phyloP scores from a whole-genome alignment of 2,329 filamentous ascomycete species.

The Xylariaceae sp. region DNA sequence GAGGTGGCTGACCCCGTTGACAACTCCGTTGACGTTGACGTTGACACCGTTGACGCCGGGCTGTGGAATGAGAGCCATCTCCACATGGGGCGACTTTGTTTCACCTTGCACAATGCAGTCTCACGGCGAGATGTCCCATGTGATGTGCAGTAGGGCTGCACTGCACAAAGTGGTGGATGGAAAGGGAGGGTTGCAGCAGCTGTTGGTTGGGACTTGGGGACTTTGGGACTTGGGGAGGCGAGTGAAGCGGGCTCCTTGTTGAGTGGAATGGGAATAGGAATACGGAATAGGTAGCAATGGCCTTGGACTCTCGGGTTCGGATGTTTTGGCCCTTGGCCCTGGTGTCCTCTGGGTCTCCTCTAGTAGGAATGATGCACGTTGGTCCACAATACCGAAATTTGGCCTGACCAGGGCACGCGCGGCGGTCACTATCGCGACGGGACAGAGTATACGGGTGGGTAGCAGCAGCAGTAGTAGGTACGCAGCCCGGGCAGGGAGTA shows the following conservation, averaged over 20 bases:
- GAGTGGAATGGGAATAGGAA: neutral
- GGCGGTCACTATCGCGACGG: constrained; percentile 8
- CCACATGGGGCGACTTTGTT: constrained; percentile 15
- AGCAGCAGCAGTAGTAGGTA: constrained; percentile 6
- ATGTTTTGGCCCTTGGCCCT: neutral
- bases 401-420: constrained; percentile 7
- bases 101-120: constrained; percentile 3
- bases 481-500: neutral
- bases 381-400: constrained; percentile 17
- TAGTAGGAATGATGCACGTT: constrained; percentile 6
- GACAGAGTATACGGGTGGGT: too few relatives aligned
- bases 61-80: constrained; percentile 30
- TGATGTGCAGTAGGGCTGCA: constrained; percentile 12
- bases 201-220: neutral
- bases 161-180: neutral
- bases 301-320: neutral
- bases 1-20: constrained; percentile 27
- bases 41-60: constrained; percentile 23
- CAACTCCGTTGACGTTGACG: neutral
- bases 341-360: constrained; percentile 2
- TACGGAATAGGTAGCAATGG: neutral
- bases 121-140: constrained; percentile 11
- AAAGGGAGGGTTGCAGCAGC: neutral
- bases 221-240: neutral
- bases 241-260: neutral